Base-by-base conservation (phyloP, 1,284 basidiomycete genomes). In the Microbotryum silenes-acaulis region DNA sequence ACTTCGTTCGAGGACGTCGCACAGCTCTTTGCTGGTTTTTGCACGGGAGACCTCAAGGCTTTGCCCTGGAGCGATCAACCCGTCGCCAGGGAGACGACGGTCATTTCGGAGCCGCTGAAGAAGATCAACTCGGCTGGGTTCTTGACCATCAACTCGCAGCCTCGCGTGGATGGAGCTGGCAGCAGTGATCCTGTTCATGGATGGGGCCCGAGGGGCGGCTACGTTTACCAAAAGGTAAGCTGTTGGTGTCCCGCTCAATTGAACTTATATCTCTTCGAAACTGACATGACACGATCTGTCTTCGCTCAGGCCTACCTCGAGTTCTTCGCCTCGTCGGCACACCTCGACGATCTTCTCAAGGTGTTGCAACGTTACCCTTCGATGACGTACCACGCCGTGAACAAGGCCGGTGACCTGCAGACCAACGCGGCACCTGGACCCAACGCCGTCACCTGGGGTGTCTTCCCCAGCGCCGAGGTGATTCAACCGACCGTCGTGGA, bases 361-460 rank as follows among this genome's bases (percentile, higher is more conserved):
- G 83, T 90, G 61, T 89, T 98, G 69, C 82, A 84, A 49, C 62
- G 59, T 3, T 90, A 97, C 73, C 82, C 84, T 61, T 84, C 88
- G 71, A 89, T 97, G 75, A 98, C 92, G 6, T 99, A 98, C 80
- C 93, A 97, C 73, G 91, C 93, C 57, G 91, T 71, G 57, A 72
- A 68, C 52, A 71, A 72, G 46, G 83, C 85, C 66, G 96, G 96
- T 53, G 93, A 97, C 73, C 82, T 97, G 70, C 82, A 85, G 59
- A 97, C 93, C 57, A 98, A 98, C 79, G 91, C 86, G 42, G 87
- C 87, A 1, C 89, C 94, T 44, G 89, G 91, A 9, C 92, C 94
- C 46, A 98, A 97, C 72, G 96, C 96, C 8, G 96, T 99, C 52
- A 99, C 96, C 0, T 99, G 94, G 96, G 96, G 94, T 69, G 91